A percentile compares a stretch with the other conserved stretches of the same genome.
These are phyloP conservation scores for Fusarium sp. DNA, from an alignment of 2,329 filamentous ascomycete species.

Conservation along the genomic window DNA sequence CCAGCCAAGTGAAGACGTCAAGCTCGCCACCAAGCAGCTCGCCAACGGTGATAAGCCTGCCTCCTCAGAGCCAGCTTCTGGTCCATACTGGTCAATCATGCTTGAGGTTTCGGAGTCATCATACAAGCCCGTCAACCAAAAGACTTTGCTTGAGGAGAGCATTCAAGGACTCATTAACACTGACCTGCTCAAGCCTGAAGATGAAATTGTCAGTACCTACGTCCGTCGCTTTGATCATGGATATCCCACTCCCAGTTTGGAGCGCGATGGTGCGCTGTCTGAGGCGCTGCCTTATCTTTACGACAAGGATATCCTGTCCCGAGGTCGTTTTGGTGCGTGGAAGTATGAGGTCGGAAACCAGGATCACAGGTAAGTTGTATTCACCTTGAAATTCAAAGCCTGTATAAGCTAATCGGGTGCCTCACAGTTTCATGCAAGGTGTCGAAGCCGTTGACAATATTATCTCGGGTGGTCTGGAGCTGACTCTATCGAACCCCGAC, in stretches of 20 bases:
- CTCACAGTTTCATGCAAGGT: constrained; percentile 92
- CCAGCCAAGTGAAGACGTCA: constrained; percentile 85
- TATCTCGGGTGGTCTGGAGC: constrained; percentile 87
- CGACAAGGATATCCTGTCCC: constrained; percentile 91
- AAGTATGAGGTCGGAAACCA: constrained; percentile 97
- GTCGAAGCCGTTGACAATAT: constrained; percentile 94
- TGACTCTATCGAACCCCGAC: constrained; percentile 96
- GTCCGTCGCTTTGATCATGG: constrained; percentile 98
- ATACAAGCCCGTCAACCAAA: constrained; percentile 92
- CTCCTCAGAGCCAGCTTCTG: constrained; percentile 80
- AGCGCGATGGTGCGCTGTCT: constrained; percentile 94
- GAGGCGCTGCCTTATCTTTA: constrained; percentile 93
- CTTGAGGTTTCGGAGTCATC: constrained; percentile 95
- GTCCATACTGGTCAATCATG: constrained; percentile 99
- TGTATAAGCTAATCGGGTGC: neutral
- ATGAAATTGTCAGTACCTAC: constrained; percentile 98
- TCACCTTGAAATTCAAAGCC: neutral
- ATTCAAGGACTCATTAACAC: constrained; percentile 99
- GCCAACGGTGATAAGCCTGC: constrained; percentile 86
- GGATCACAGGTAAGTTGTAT: constrained; percentile 66
- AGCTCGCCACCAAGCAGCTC: constrained; percentile 87
- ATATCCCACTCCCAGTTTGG: constrained; percentile 94
- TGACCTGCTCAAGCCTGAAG: constrained; percentile 89
- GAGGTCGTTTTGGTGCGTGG: constrained; percentile 98
- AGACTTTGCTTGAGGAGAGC: constrained; percentile 86